Conservation (phyloP, 805 yeast species). For the Yarrowia sp. region DNA sequence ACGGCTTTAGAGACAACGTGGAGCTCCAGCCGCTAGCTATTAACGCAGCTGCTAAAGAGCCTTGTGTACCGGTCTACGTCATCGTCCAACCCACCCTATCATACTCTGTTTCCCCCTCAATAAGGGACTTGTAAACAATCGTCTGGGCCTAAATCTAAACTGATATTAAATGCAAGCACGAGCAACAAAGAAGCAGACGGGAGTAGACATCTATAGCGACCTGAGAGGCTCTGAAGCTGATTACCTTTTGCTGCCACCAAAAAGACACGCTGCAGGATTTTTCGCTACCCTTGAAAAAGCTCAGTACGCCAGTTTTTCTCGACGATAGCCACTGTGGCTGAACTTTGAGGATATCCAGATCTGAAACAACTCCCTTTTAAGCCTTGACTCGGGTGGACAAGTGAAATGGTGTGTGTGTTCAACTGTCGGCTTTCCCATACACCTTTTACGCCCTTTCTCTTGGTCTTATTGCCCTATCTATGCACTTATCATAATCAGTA, state of each 20-base stretch:
- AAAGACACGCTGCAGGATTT: neutral
- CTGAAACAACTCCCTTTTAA: conserved; percentile 1
- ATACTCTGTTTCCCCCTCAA: too few relatives aligned
- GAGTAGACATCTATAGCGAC: neutral
- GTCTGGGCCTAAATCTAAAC: neutral
- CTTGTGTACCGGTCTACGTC: too few relatives aligned
- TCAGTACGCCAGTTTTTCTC: neutral
- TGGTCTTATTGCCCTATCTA: neutral
- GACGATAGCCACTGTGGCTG: conserved; percentile 9
- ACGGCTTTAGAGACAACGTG: too few relatives aligned
- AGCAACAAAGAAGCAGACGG: neutral
- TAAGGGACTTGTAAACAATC: neutral
- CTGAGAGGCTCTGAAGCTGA: too few relatives aligned
- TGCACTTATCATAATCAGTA: neutral
- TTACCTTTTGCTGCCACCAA: neutral
- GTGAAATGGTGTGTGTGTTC: neutral
- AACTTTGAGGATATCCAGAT: conserved; percentile 7
- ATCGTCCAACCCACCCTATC: too few relatives aligned
- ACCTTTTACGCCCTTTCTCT: too few relatives aligned
- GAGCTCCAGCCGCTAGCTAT: too few relatives aligned
- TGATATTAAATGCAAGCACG: conserved; percentile 2
- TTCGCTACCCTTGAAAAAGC: neutral
- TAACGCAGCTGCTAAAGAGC: too few relatives aligned
- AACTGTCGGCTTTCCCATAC: neutral
- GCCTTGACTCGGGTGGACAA: neutral